phyloP scores from a whole-genome alignment of 495 filamentous ascomycete species.

The Diplogelasinospora grovesii region DNA sequence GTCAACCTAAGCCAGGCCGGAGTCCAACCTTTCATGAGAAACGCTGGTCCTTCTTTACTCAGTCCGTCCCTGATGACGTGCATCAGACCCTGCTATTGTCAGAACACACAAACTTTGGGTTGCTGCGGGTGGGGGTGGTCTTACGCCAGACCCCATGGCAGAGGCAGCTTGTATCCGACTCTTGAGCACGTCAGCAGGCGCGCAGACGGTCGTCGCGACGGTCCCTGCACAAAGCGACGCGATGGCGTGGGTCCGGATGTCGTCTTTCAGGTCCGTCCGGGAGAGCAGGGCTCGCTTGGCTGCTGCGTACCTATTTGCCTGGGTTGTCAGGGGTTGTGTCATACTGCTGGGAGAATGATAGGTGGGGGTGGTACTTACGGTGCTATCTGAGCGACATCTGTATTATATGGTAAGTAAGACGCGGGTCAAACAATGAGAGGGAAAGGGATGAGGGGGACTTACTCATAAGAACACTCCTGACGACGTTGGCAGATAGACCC shows the following conservation, averaged over 20 bases:
- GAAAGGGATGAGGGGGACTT: neutral
- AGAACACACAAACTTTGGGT: no score
- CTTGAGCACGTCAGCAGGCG: slow-evolving; percentile 35
- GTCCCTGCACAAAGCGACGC: slow-evolving; percentile 32
- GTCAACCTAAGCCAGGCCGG: slow-evolving; percentile 35
- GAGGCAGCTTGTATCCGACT: slow-evolving; percentile 32
- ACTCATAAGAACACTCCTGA: slow-evolving; percentile 37
- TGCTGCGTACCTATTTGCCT: slow-evolving; percentile 24
- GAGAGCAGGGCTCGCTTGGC: slow-evolving; percentile 25
- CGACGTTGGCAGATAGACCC: slow-evolving; percentile 30
- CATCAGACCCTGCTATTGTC: no score
- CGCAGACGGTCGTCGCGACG: slow-evolving; percentile 32
- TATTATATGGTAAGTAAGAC: neutral
- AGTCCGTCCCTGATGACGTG: slow-evolving; percentile 22
- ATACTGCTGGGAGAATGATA: neutral
- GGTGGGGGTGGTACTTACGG: slow-evolving; percentile 12
- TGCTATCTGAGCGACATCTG: slow-evolving; percentile 33
- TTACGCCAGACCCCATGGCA: slow-evolving; percentile 15
- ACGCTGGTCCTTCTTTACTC: slow-evolving; percentile 26
- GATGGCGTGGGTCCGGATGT: slow-evolving; percentile 28
- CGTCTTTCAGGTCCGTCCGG: slow-evolving; percentile 22
- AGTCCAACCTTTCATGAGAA: slow-evolving; percentile 39
- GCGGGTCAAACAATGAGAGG: neutral
- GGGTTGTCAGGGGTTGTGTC: neutral
- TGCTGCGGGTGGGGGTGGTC: neutral